A percentile compares a stretch with the other conserved stretches of the same genome.
Evolutionary conservation across 768 basidiomycete species (phyloP).

Genomic region (Russula dissimulans): DNA sequence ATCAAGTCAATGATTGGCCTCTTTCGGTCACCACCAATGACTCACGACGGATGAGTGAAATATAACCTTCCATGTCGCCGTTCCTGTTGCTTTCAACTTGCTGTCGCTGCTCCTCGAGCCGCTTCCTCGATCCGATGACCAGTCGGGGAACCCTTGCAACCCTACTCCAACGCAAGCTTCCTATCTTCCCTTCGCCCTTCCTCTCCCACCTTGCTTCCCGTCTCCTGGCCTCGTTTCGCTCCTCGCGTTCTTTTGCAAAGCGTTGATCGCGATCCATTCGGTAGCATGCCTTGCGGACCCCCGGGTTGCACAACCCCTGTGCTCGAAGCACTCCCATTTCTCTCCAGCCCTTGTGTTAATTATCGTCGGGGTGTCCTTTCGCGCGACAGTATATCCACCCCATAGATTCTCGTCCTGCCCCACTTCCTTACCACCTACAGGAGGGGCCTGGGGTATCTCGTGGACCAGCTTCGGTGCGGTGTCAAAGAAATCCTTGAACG

Average conservation of each 20-base stretch:
- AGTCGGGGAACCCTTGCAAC: too few relatives aligned
- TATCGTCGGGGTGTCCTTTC: background rate
- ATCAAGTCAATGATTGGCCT: background rate
- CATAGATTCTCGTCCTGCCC: background rate
- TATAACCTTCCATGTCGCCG: background rate
- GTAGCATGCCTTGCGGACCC: constrained; percentile 6
- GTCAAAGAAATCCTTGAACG: background rate
- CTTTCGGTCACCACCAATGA: too few relatives aligned
- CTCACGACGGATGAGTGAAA: background rate
- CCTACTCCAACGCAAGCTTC: background rate
- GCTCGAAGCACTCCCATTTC: background rate
- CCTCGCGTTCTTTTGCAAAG: background rate
- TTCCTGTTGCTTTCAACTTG: background rate
- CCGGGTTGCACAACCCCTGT: constrained; percentile 9
- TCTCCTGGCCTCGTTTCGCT: background rate
- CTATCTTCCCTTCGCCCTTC: background rate
- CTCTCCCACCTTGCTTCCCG: background rate
- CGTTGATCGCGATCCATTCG: background rate
- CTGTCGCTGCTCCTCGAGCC: too few relatives aligned
- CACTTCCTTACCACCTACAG: too few relatives aligned
- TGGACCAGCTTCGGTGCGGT: background rate
- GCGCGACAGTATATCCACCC: background rate
- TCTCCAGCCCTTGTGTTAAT: background rate
- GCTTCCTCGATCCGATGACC: too few relatives aligned
- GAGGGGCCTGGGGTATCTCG: background rate